Conservation (phyloP, 441 rosid genomes). For the Mallotus japonicus region DNA sequence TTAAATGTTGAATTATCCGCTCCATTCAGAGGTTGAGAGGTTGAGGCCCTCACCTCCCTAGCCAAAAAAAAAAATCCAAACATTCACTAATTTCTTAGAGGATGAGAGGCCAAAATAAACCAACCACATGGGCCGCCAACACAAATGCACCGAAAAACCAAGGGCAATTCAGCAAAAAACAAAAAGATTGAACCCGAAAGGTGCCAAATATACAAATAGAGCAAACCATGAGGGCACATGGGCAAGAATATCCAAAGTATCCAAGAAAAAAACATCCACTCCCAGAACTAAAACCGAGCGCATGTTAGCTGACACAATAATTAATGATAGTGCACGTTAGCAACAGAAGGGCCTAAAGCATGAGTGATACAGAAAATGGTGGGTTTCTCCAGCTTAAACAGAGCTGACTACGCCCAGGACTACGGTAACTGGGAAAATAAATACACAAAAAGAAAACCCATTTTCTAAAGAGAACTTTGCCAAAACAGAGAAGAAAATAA, state of each 20-base stretch:
- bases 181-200: background rate
- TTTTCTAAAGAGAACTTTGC: too few relatives aligned
- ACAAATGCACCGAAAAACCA: background rate
- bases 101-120: background rate
- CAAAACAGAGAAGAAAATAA: background rate
- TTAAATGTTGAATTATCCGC: too few relatives aligned
- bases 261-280: conserved; percentile 11
- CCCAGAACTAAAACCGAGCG: background rate
- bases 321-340: conserved; percentile 13
- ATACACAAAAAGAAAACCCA: background rate
- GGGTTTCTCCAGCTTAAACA: conserved; percentile 1
- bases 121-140: background rate
- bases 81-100: background rate
- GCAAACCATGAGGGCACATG: conserved; percentile 6
- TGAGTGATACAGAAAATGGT: conserved; percentile 18
- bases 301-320: conserved; percentile 7
- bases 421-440: background rate
- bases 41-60: too few relatives aligned
- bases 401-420: background rate
- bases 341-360: background rate
- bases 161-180: background rate
- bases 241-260: conserved; percentile 15
- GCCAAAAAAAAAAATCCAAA: conserved; percentile 11
- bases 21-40: too few relatives aligned
- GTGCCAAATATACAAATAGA: background rate